A percentile compares a stretch with the other conserved stretches of the same genome.
phyloP scores from a whole-genome alignment of 1,139 yeast species.

The Diutina neorugosa region DNA sequence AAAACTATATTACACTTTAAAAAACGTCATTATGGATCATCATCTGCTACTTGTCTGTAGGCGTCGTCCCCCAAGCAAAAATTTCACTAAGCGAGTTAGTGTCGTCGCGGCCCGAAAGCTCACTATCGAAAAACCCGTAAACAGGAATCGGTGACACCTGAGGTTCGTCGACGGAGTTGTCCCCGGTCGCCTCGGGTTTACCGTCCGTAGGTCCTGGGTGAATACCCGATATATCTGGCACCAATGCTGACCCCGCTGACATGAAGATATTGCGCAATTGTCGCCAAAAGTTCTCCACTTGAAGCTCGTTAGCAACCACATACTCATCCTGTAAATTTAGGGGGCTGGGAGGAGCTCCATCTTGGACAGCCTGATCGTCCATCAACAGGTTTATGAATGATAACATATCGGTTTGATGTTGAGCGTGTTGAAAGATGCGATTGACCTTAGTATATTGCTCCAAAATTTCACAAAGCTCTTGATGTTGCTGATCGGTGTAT shows the following conservation, averaged over 20 bases:
- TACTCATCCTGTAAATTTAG: neutral
- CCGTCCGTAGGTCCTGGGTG: too few species aligned
- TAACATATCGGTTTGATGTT: neutral
- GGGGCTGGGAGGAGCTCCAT: neutral
- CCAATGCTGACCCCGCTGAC: neutral
- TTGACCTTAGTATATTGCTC: neutral
- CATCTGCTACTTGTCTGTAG: neutral
- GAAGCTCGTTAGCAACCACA: neutral
- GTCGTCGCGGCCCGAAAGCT: neutral
- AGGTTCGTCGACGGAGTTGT: neutral
- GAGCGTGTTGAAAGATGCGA: neutral
- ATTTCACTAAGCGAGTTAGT: neutral
- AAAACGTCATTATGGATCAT: neutral
- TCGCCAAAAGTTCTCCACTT: slow-evolving; percentile 1
- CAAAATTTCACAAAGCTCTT: neutral
- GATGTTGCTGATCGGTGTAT: neutral
- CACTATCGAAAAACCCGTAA: neutral
- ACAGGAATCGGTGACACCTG: neutral
- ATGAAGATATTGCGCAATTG: neutral
- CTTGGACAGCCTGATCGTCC: neutral
- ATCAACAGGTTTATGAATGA: neutral
- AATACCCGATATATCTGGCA: neutral
- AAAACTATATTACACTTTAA: neutral
- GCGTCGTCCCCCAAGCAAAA: neutral
- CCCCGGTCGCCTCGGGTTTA: neutral